phyloP scores from a whole-genome alignment of 2,329 filamentous ascomycete species.

The Teratosphaeria nubilosa region DNA sequence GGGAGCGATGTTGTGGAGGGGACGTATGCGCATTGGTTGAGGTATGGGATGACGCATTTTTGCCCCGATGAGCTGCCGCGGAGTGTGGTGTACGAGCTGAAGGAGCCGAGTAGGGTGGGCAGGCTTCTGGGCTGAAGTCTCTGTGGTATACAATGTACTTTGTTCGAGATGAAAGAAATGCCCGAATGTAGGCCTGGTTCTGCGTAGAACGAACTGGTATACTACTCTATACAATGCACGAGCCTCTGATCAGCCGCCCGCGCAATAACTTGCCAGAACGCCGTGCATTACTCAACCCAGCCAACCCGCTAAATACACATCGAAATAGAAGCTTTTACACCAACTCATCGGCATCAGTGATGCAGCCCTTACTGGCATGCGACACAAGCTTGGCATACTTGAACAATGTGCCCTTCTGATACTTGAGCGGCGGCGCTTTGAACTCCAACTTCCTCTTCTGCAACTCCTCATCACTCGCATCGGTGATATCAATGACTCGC shows the following conservation, averaged over 20 bases:
- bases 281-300: not conserved
- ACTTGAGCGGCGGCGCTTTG: slow-evolving; percentile 46
- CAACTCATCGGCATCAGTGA: slow-evolving; percentile 37
- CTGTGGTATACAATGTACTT: not conserved
- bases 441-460: slow-evolving; percentile 41
- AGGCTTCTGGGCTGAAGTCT: slow-evolving; percentile 11
- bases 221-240: not conserved
- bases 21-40: slow-evolving; percentile 47
- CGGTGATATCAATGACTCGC: slow-evolving; percentile 50
- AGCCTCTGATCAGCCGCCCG: not conserved
- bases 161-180: not conserved
- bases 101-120: slow-evolving; percentile 33
- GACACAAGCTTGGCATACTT: slow-evolving; percentile 49
- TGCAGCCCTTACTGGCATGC: slow-evolving; percentile 50
- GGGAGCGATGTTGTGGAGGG: slow-evolving; percentile 40
- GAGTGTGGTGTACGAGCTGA: slow-evolving; percentile 24
- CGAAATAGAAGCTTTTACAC: not conserved
- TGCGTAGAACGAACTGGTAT: not conserved
- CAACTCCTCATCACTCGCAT: slow-evolving; percentile 55
- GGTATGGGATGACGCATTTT: slow-evolving; percentile 42
- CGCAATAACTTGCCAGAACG: not conserved
- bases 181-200: not conserved
- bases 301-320: not conserved
- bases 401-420: slow-evolving; percentile 48
- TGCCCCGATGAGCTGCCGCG: slow-evolving; percentile 33